These are phyloP conservation scores for Clathrospora elynae DNA, from an alignment of 2,329 filamentous ascomycete genomes.

Conservation along the genomic window DNA sequence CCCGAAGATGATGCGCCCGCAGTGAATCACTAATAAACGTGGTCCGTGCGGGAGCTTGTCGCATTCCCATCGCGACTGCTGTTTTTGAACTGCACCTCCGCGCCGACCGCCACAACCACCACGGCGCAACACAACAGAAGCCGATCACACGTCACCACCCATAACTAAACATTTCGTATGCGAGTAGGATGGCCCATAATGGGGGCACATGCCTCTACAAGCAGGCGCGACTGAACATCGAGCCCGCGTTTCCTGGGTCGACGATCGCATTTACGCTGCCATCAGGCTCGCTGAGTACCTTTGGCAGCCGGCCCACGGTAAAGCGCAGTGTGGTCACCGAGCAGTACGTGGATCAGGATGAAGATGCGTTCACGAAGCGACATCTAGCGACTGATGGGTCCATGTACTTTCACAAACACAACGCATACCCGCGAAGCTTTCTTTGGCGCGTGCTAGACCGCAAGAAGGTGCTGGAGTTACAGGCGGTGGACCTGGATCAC, in stretches of 20 bases:
- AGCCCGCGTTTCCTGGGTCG: slow-evolving; percentile 70
- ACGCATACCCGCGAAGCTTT: slow-evolving; percentile 79
- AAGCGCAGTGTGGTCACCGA: slow-evolving; percentile 49
- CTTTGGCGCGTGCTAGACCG: slow-evolving; percentile 89
- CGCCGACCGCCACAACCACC: slow-evolving; percentile 23
- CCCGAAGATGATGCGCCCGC: too few relatives aligned
- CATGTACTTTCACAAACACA: slow-evolving; percentile 80
- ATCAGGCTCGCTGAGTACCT: slow-evolving; percentile 39
- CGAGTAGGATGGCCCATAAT: slow-evolving; percentile 69
- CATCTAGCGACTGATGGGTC: slow-evolving; percentile 76
- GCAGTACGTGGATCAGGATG: slow-evolving; percentile 61
- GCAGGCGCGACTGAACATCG: slow-evolving; percentile 83
- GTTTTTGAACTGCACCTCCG: slow-evolving; percentile 40
- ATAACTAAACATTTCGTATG: slow-evolving; percentile 62
- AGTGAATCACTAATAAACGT: not conserved
- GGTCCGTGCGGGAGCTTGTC: slow-evolving; percentile 29
- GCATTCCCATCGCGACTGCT: slow-evolving; percentile 36
- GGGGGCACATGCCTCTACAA: slow-evolving; percentile 75
- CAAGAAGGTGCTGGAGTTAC: slow-evolving; percentile 78
- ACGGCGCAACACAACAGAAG: slow-evolving; percentile 21
- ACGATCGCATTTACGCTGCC: slow-evolving; percentile 66
- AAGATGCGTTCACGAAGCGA: slow-evolving; percentile 72
- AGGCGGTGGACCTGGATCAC: slow-evolving; percentile 78
- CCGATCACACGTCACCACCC: too few relatives aligned
- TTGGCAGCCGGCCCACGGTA: slow-evolving; percentile 36